Evolutionary conservation across 129 eudicot genomes (phyloP), one percentile per base, ranked within the genome.

Genomic region (Heracleum sosnowskyi): DNA sequence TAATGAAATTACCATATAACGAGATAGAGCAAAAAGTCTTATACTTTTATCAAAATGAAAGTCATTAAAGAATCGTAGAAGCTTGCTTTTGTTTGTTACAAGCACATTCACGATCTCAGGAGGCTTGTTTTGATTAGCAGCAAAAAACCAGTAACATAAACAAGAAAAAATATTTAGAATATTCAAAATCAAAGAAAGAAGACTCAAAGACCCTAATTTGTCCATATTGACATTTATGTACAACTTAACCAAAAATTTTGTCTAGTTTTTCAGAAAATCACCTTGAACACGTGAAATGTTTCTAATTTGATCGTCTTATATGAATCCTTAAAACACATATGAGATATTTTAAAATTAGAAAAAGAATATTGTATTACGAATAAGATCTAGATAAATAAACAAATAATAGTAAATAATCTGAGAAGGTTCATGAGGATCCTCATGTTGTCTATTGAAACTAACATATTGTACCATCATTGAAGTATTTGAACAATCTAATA

Each of bases 351-450:
- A 77, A 17, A 1, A 17, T 69, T 0, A 69, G 6, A 36, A 34
- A 33, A 35, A 69, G 4, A 63, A 5, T 16, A 66, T 18, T 37
- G 31, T 34, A 72, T 40, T 40, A 20, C 13, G 26, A 70, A 9
- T 41, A 13, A 7, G 7, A 68, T 7, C n/a, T 41, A 55, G 7
- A 7, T 11, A 73, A 39, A 57, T 4, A 45, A 18, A 53, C 71
- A 51, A 49, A 71, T 33, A 49, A 71, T 33, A 75, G 36, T 94
- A 91, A 93, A 55, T 94, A 94, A 97, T 80, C 96, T 79, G 47
- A 91, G 92, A 84, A 91, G 92, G 85, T 91, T 91, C 97, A 95
- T 91, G 74, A 91, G 91, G 75, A 88, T 87, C 86, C 96, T 91
- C 87, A 95, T 84, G 77, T 95, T 95, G 81, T 88, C 96, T 84